A percentile compares a stretch with the other conserved stretches of the same genome.
phyloP scores from a whole-genome alignment of 257 asterid species.

The Plectranthus barbatus region DNA sequence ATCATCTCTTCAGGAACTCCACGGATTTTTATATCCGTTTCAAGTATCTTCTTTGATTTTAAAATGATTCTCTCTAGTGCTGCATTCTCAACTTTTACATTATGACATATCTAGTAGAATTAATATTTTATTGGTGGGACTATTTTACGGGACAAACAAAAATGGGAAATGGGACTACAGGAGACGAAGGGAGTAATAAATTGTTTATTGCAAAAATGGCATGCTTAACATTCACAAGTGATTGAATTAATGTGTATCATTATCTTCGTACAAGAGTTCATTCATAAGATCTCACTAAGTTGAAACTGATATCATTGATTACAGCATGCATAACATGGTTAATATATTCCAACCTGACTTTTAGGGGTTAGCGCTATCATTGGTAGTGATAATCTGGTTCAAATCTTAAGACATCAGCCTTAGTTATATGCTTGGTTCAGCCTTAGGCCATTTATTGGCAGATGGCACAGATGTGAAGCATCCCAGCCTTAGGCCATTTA shows the following conservation, averaged over 20 bases:
- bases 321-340: background rate
- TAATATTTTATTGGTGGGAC: too few relatives aligned
- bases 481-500: too few relatives aligned
- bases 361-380: background rate
- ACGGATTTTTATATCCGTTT: background rate
- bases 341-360: background rate
- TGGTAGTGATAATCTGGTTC: background rate
- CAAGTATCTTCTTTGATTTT: background rate
- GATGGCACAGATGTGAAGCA: too few relatives aligned
- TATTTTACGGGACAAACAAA: too few relatives aligned
- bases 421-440: background rate
- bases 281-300: background rate
- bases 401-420: background rate
- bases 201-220: background rate
- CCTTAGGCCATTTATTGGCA: background rate
- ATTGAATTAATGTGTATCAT: background rate
- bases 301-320: background rate
- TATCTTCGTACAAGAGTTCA: background rate
- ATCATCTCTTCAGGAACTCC: background rate
- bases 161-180: too few relatives aligned
- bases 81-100: background rate
- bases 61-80: background rate
- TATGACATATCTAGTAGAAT: too few relatives aligned
- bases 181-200: background rate
- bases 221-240: background rate